Evolutionary conservation across 2,329 filamentous ascomycete genomes (phyloP), one percentile per base, ranked within the genome.

Genomic region (Alternaria alternata): DNA sequence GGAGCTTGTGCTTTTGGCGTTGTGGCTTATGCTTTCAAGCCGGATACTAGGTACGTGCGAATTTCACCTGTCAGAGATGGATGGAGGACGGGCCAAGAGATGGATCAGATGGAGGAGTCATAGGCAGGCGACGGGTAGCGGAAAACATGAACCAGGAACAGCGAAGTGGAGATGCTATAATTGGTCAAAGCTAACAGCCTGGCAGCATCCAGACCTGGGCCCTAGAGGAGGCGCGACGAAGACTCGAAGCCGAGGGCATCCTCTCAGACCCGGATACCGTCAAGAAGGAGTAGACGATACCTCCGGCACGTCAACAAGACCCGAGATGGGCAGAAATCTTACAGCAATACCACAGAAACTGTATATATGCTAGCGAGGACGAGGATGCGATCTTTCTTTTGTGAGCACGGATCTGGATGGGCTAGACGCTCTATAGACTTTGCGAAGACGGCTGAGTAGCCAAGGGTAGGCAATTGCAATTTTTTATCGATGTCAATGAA

Each of bases 121-220:
- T 26, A 26, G 24, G 24, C 24, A 26, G 5, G 24, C 24, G 24
- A 26, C 14, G 32, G 14, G 18, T 4, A 16, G 12, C 12, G 12
- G 32, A 24, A 41, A 32, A 2, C 14, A 18, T 14, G 5, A 49
- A n/a, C 24, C 24, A 26, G 24, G 7, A 26, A 26, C 24, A 26
- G 30, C 16, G 46, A 5, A 36, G 3, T 9, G 12, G 46, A 22
- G 3, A 49, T n/a, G 20, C 4, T 8, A 16, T 16, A 24, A 18
- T 34, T 26, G 24, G 24, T n/a, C 6, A 12, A 46, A 53, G 55
- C 70, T 77, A 54, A 75, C 67, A 46, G 2, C 28, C 52, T 59
- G 24, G 62, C 73, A 99, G 95, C 80, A 97, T 99, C 88, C 95
- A 98, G 85, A 98, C 94, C 56, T 99, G 95, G 95, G 95, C 95